Base-by-base conservation (phyloP, 2,329 filamentous ascomycete species). In the Colletotrichum magnum region DNA sequence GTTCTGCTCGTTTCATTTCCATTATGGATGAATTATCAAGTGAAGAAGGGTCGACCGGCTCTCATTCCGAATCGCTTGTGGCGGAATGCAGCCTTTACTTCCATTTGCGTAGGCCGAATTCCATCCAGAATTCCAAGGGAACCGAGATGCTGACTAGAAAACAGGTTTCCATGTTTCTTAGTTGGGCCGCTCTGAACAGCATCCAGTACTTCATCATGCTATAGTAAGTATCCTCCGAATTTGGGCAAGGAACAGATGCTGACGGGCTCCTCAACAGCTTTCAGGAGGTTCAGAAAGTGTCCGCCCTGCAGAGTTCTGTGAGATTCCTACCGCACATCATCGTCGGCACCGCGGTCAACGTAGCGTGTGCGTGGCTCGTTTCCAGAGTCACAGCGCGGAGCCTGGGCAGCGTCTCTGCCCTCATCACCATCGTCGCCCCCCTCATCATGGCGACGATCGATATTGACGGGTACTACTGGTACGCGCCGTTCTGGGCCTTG, bases 11-110 rank as follows among this genome's bases (percentile, higher is more conserved):
- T 82, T 0, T 75, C 76, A 0, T 91, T 91, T 68, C 81, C 86
- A 1, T 74, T 84, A 21, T 91, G 89, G 89, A 85, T 89, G 66
- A 77, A 81, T 2, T 78, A 80, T 2, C 88, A 88, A 60, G 84
- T 85, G 32, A 81, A 77, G 6, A 75, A 78, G 1, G 78, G 80
- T 2, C 80, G 81, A 6, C 85, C 88, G 15, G 88, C 88, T 0
- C 74, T 91, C 3, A 89, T 91, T 5, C 89, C 89, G 0, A 91
- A 91, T 71, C 83, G 82, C 0, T 77, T 91, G 0, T 91, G 89
- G 89, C 82, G 78, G 4, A 89, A 89, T 36, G 75, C 78, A 0
- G 78, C 85, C 2, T 91, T 91, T 71, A 86, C 86, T 0, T 82
- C 81, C 1, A 83, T 89, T 7, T 91, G 89, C 68, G 73, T 66